Conservation (phyloP, 2,329 filamentous ascomycete species). For the Phyllachora maydis region DNA sequence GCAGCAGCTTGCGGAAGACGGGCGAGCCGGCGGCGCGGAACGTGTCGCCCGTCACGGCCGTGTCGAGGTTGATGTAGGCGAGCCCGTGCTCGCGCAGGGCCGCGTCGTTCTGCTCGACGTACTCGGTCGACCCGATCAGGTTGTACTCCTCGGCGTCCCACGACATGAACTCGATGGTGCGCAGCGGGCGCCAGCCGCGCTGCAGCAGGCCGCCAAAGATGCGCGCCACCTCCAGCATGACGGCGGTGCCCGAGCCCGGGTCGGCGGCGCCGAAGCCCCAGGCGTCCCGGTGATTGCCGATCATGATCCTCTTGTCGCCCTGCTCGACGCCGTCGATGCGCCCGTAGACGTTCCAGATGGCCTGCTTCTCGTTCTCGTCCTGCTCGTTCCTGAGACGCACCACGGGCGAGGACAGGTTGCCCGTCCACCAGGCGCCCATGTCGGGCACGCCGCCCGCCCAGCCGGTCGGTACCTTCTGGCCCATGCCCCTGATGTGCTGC, state of each 20-base stretch:
- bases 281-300: constrained; percentile 85
- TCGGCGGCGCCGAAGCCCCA: constrained; percentile 80
- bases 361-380: constrained; percentile 62
- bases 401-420: constrained; percentile 50
- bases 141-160: constrained; percentile 96
- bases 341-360: constrained; percentile 84
- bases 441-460: constrained; percentile 67
- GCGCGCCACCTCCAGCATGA: constrained; percentile 75
- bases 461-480: constrained; percentile 41
- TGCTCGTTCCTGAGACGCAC: constrained; percentile 75
- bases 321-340: constrained; percentile 72
- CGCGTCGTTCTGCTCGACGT: constrained; percentile 70
- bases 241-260: constrained; percentile 71
- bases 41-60: constrained; percentile 52
- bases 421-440: constrained; percentile 67
- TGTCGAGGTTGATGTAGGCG: constrained; percentile 83
- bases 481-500: constrained; percentile 54
- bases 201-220: constrained; percentile 62
- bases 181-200: constrained; percentile 71
- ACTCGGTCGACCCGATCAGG: constrained; percentile 82
- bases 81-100: constrained; percentile 51
- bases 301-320: constrained; percentile 60
- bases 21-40: constrained; percentile 70
- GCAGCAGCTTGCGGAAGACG: constrained; percentile 51
- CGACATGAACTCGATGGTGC: constrained; percentile 92